Evolutionary conservation across 805 yeast genomes (phyloP), one percentile per base, ranked within the genome.

Genomic region (Torulaspora quercuum): DNA sequence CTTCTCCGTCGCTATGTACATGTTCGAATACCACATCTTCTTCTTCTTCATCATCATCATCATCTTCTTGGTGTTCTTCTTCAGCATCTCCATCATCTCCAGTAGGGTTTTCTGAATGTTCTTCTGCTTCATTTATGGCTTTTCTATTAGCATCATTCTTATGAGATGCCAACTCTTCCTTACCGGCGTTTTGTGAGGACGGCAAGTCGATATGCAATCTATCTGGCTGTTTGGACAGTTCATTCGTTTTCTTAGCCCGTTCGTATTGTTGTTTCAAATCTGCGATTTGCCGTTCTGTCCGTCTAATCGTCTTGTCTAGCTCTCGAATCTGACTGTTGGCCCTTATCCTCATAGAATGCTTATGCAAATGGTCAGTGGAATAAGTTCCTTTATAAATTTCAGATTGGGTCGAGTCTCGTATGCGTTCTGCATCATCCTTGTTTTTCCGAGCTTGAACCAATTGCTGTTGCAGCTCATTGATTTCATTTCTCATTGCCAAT

Each of bases 341-440:
- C 34, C 52, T 55, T 4, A 62, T 54, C 21, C 59, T 52, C 48
- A 53, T 43, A 2, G 65, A 57, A 44, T 62, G 64, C 25, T 55
- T 52, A 20, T 59, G 60, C 19, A 61, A 35, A 48, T 61, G 65
- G n/a, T 57, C 61, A 2, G 63, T 57, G 2, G 64, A 59, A 26
- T 62, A 62, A 3, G 53, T 48, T 13, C 63, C 65, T 13, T 55
- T 49, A 38, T 51, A 58, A 3, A 61, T 59, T 33, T 57, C 61
- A 6, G 56, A 46, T 1, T 48, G 49, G 6, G 59, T 46, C 5
- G 63, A 46, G 30, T 55, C 48, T 26, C 53, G 44, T 7, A 53
- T 30, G 28, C 45, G 49, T 30, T 57, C 57, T 10, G 49, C 40
- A 30, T 54, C 52, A 20, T 48, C 53, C 29, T 52, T 54, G 24